Conservation (phyloP, 148 eudicot species). For the Fallopia convolvulus region DNA sequence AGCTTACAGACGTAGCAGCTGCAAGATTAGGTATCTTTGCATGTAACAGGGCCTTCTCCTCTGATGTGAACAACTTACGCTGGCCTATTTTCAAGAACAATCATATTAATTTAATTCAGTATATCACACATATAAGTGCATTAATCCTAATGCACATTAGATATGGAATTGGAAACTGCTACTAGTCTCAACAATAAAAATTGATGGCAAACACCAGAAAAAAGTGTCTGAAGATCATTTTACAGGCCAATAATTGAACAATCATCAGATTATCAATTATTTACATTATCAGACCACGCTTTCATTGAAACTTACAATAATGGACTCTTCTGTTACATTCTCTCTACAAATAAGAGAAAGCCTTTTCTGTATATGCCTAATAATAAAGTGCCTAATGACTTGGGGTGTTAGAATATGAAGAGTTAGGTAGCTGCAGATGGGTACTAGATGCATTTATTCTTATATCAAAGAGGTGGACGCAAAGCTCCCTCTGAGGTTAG, state of each 20-base stretch:
- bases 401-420: background rate
- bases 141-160: background rate
- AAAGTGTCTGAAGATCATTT: background rate
- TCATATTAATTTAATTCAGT: background rate
- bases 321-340: background rate
- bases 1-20: constrained; percentile 75
- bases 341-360: background rate
- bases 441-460: background rate
- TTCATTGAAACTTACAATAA: background rate
- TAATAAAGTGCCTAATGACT: background rate
- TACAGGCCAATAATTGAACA: background rate
- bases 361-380: background rate
- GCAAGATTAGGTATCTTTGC: constrained; percentile 60
- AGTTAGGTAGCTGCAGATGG: background rate
- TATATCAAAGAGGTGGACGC: background rate
- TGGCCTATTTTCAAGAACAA: constrained; percentile 28
- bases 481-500: background rate
- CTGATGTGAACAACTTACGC: constrained; percentile 65
- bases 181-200: background rate
- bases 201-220: background rate
- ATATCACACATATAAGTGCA: background rate
- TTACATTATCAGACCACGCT: background rate
- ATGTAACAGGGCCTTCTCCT: constrained; percentile 60
- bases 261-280: background rate
- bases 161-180: background rate